These are phyloP conservation scores for Fagopyrum homotropicum DNA, from an alignment of 148 eudicot genomes.

Conservation along the genomic window DNA sequence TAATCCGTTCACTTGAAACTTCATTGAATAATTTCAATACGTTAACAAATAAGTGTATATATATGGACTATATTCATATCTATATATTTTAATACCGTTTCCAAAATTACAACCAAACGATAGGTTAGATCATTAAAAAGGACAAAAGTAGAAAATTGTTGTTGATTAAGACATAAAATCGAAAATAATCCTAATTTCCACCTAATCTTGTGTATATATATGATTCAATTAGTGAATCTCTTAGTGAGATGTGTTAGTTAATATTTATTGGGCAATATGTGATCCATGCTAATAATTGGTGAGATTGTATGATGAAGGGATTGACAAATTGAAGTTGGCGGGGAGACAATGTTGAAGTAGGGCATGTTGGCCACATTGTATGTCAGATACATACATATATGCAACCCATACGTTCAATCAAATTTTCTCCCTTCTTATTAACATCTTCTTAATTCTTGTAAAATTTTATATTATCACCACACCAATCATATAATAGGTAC, in stretches of 20 bases:
- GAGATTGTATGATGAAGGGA: neutral
- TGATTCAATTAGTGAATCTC: neutral
- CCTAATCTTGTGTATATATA: neutral
- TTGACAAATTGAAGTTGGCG: conserved; percentile 26
- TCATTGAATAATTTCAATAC: no score
- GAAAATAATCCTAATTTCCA: conserved; percentile 6
- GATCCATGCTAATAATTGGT: neutral
- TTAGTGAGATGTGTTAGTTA: conserved; percentile 3
- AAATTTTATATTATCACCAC: neutral
- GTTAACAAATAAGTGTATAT: no score
- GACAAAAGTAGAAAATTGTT: neutral
- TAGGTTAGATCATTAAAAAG: neutral
- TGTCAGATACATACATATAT: neutral
- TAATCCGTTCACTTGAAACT: no score
- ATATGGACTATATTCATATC: no score
- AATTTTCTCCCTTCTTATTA: neutral
- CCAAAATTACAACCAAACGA: no score
- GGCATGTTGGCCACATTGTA: conserved; percentile 51
- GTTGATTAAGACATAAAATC: conserved; percentile 1
- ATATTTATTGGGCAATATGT: conserved; percentile 3
- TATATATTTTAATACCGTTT: no score
- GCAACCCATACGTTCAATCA: neutral
- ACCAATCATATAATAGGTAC: neutral
- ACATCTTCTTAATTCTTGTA: neutral
- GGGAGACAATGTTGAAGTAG: conserved; percentile 43